Base-by-base conservation (phyloP, 306 rosid species). In the Pachyrhizus erosus region DNA sequence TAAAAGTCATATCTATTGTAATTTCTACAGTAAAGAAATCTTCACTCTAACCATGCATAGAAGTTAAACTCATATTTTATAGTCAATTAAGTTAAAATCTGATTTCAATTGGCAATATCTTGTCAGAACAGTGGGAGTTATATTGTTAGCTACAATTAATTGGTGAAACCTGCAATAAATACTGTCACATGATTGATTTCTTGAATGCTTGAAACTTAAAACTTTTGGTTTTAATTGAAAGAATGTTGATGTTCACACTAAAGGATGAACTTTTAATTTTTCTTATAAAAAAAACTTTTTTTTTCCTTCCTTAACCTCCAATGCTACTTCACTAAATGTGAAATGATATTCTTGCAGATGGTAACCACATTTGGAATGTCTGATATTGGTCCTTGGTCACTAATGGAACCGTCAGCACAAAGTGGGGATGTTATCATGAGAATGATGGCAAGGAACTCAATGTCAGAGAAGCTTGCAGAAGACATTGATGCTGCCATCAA, bases 401-500 rank as follows among this genome's bases (percentile, higher is more conserved):
- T 94, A 9, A 91, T 92, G 97, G 98, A 94, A 20, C 43, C 92
- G 1, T 85, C 91, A 7, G 92, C 92, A 8, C 97, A 92, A 88
- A 84, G 98, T 67, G 96, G 84, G 62, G 98, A 94, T 62, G 91
- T 94, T 33, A 91, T 94, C 81, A 94, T 94, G 98, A 90, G 98
- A 85, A 94, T 92, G 98, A 94, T 94, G 98, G 98, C 97, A 45
- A 92, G 98, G 86, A 94, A 94, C 89, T 94, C 98, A 11, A 94
- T 94, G 98, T 94, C 98, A 0, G 97, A 94, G 80, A 92, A 75
- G 85, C 98, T 94, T 23, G 98, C 98, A 6, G 94, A 89, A 89
- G 98, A 94, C 88, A 94, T 94, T 11, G 98, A 94, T 70, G 17
- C 88, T 27, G 97, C 98, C 11, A 78, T 91, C 76, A 94, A 94